phyloP scores from a whole-genome alignment of 495 filamentous ascomycete species.

The Penicillium fimorum region DNA sequence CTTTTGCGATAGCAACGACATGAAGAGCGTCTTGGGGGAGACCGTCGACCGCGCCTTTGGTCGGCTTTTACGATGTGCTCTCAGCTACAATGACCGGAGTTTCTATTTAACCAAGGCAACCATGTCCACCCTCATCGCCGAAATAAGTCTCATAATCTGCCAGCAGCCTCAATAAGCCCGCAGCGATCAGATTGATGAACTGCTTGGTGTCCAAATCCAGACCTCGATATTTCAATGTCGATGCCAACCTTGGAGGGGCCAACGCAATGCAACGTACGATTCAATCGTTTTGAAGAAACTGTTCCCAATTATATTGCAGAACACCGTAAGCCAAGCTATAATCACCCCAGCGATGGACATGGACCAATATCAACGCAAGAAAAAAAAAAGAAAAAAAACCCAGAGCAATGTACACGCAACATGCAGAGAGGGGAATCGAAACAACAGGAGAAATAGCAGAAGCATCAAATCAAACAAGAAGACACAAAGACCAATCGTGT shows the following conservation, averaged over 20 bases:
- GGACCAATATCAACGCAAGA: constrained; percentile 16
- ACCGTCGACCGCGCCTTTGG: background rate
- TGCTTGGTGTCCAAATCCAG: background rate
- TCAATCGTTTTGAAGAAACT: background rate
- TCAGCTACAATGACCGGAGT: background rate
- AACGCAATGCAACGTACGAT: background rate
- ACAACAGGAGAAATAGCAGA: constrained; percentile 17
- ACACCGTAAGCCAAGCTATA: constrained; percentile 11
- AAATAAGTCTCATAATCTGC: background rate
- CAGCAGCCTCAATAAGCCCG: background rate
- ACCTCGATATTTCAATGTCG: background rate
- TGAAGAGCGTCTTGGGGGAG: background rate
- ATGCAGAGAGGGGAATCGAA: constrained; percentile 35
- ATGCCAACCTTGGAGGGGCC: background rate
- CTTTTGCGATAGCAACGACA: background rate
- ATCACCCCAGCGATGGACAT: constrained; percentile 15
- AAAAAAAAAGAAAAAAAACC: background rate
- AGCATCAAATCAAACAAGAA: constrained; percentile 16
- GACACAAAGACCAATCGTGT: constrained; percentile 13
- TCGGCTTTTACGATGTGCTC: background rate
- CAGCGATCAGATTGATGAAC: background rate
- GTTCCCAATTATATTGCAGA: constrained; percentile 6
- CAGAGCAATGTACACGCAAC: constrained; percentile 28
- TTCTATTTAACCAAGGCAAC: background rate
- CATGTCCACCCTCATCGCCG: background rate